These are phyloP conservation scores for Melaleuca quinquenervia DNA, from an alignment of 345 rosid genomes.

Conservation along the genomic window DNA sequence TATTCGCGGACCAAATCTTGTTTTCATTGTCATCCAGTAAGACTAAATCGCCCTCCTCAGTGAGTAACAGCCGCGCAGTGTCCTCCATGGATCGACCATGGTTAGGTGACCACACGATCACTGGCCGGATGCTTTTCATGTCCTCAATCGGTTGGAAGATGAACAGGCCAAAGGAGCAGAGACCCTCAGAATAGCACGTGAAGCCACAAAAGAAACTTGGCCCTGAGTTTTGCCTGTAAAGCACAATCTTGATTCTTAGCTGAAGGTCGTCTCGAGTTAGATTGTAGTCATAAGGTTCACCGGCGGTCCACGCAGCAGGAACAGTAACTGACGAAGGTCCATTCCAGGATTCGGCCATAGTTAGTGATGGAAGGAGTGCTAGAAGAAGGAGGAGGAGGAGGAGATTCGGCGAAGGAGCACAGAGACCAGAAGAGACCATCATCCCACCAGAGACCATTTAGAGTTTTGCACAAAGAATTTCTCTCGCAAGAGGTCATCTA, in stretches of 20 bases:
- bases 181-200: background rate
- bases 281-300: background rate
- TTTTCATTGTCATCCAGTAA: accelerated
- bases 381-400: background rate
- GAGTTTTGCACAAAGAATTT: background rate
- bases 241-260: background rate
- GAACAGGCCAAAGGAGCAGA: background rate
- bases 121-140: background rate
- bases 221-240: background rate
- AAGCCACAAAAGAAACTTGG: background rate
- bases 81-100: background rate
- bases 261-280: background rate
- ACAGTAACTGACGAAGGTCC: background rate
- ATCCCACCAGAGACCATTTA: background rate
- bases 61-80: background rate
- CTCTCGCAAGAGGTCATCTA: background rate
- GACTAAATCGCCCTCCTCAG: background rate
- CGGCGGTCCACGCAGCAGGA: background rate
- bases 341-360: background rate
- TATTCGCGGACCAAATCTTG: background rate
- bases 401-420: background rate
- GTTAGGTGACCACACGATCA: background rate
- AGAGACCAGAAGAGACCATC: background rate
- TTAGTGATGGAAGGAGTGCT: background rate
- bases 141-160: background rate